These are phyloP conservation scores for Austroboletus festivus DNA, from an alignment of 768 basidiomycete species.

Conservation along the genomic window DNA sequence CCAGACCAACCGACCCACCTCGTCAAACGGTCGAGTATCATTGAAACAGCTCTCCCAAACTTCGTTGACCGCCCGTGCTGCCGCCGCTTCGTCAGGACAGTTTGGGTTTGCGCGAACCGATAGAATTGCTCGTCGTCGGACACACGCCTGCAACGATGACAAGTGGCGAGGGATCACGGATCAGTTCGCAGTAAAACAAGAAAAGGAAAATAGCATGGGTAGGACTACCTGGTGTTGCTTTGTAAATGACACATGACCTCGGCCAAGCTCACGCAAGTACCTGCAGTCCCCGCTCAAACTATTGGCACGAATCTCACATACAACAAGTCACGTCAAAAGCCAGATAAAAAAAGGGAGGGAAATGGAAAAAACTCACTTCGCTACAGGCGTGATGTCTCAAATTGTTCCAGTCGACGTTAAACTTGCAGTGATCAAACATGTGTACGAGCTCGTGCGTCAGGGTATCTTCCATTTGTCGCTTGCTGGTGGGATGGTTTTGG, in stretches of 20 bases:
- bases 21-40: constrained; percentile 96
- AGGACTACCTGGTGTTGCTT: too few species aligned
- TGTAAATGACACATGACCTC: too few species aligned
- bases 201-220: constrained; percentile 13
- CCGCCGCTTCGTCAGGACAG: constrained; percentile 72
- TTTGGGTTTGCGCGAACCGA: too few species aligned
- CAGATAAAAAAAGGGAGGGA: too few species aligned
- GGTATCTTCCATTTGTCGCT: constrained; percentile 90
- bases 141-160: constrained; percentile 62
- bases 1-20: constrained; percentile 51
- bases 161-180: constrained; percentile 1
- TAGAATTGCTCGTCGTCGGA: constrained; percentile 79
- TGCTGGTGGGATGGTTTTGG: constrained; percentile 73
- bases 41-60: constrained; percentile 96
- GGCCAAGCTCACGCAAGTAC: constrained; percentile 67
- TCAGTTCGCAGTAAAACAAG: constrained; percentile 1
- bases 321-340: too few species aligned
- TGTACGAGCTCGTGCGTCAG: constrained; percentile 92
- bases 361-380: constrained; percentile 58
- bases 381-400: constrained; percentile 93
- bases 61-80: constrained; percentile 89
- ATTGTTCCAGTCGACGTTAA: constrained; percentile 90
- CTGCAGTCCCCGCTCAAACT: constrained; percentile 92
- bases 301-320: constrained; percentile 84
- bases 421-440: constrained; percentile 89